Conservation (phyloP, 179 eudicot genomes). For the Camellia oleifera region DNA sequence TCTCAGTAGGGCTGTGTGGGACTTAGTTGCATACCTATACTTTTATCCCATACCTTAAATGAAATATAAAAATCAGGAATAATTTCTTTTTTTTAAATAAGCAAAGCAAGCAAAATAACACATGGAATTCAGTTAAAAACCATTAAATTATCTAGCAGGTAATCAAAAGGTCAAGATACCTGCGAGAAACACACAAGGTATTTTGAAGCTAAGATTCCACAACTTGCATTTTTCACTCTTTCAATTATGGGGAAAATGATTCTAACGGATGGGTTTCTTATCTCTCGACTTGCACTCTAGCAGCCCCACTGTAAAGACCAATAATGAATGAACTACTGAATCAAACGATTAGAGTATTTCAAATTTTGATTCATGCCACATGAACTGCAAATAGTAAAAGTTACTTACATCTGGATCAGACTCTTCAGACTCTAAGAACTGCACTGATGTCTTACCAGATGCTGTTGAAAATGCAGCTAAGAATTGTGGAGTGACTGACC, state of each 20-base stretch:
- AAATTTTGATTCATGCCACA: neutral
- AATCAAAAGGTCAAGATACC: constrained; percentile 33
- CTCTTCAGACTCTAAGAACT: constrained; percentile 70
- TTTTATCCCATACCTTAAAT: too few species aligned
- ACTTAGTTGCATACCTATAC: too few species aligned
- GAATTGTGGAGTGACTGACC: constrained; percentile 74
- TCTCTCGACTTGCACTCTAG: constrained; percentile 82
- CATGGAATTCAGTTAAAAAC: neutral
- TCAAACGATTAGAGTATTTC: constrained; percentile 7
- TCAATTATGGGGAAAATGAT: too few species aligned
- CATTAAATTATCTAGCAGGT: neutral
- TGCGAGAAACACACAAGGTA: too few species aligned
- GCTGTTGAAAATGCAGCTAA: constrained; percentile 92
- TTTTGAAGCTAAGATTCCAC: too few species aligned
- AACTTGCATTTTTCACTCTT: too few species aligned
- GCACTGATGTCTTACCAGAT: constrained; percentile 65
- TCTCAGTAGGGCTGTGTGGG: too few species aligned
- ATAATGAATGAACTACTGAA: constrained; percentile 4
- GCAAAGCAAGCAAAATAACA: too few species aligned
- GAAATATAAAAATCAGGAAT: too few species aligned
- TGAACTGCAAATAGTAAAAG: constrained; percentile 7
- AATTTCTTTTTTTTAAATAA: too few species aligned
- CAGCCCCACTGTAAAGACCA: constrained; percentile 75
- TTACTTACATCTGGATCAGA: constrained; percentile 86
- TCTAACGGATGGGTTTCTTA: constrained; percentile 64